Conservation (phyloP, 2,329 filamentous ascomycete genomes). For the Immersiporthe knoxdaviesiana region DNA sequence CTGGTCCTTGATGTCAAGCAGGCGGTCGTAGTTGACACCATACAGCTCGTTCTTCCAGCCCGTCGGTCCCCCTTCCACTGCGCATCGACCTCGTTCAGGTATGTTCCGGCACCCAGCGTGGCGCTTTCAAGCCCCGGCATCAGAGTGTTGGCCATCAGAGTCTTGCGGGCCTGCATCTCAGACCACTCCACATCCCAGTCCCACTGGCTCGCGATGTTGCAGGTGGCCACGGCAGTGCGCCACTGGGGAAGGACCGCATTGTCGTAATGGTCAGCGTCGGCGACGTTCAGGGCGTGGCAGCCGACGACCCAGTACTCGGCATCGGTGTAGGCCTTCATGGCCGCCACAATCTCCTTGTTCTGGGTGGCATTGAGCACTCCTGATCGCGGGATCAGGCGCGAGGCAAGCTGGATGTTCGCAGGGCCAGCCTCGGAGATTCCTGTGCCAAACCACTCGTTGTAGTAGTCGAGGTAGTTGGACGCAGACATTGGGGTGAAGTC, state of each 20-base stretch:
- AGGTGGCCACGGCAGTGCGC: not conserved
- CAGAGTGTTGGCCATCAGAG: not conserved
- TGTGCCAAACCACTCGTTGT: not conserved
- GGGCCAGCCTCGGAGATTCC: not conserved
- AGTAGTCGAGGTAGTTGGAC: not conserved
- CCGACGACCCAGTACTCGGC: not conserved
- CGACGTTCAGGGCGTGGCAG: not conserved
- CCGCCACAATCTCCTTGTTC: not conserved
- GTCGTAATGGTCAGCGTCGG: not conserved
- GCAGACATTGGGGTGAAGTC: not conserved
- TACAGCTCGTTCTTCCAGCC: not conserved
- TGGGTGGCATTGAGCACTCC: not conserved
- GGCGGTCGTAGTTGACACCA: not conserved
- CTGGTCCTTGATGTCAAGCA: not conserved
- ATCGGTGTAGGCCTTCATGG: not conserved
- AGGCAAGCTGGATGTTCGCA: not conserved
- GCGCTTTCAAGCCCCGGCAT: not conserved
- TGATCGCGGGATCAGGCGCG: not conserved
- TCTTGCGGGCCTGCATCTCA: not conserved
- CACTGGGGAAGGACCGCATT: not conserved
- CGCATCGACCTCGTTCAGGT: not conserved
- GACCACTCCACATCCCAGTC: not conserved
- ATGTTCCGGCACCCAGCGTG: not conserved
- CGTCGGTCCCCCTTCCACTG: not conserved
- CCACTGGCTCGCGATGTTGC: not conserved